These are phyloP conservation scores for Thuja plicata DNA, from an alignment of 83 land plant species.

Conservation along the genomic window DNA sequence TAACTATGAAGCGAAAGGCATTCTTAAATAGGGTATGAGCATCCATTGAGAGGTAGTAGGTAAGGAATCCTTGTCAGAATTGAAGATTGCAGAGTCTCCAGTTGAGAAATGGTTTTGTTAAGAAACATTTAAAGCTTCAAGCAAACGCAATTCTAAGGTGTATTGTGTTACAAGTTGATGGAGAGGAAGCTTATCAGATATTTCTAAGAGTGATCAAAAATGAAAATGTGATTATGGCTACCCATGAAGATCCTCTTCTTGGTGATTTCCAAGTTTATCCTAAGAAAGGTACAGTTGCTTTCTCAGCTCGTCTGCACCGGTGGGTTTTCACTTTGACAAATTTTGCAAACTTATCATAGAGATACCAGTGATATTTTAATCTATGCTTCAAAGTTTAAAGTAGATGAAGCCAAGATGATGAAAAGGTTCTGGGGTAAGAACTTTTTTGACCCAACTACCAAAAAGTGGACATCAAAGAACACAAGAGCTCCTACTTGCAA, in stretches of 20 bases:
- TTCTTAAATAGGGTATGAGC: too few relatives aligned
- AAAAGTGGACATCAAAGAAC: conserved; percentile 68
- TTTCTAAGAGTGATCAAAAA: conserved; percentile 65
- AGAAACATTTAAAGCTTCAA: too few relatives aligned
- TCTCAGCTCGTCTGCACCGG: conserved; percentile 76
- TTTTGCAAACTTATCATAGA: too few relatives aligned
- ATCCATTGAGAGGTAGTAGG: too few relatives aligned
- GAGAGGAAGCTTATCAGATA: conserved; percentile 77
- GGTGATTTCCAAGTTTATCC: conserved; percentile 79
- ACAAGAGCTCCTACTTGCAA: conserved; percentile 58
- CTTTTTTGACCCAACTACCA: conserved; percentile 66
- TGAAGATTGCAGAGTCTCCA: too few relatives aligned
- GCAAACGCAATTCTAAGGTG: too few relatives aligned
- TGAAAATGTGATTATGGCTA: conserved; percentile 74
- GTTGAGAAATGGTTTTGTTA: too few relatives aligned
- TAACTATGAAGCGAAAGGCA: too few relatives aligned
- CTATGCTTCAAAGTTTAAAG: conserved; percentile 79
- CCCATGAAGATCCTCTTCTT: too few relatives aligned
- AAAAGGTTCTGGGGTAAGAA: conserved; percentile 79
- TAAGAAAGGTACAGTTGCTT: conserved; percentile 78
- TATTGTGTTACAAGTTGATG: conserved; percentile 73
- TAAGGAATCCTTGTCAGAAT: too few relatives aligned
- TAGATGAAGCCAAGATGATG: conserved; percentile 77
- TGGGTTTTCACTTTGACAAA: conserved; percentile 77
- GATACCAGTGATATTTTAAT: too few relatives aligned